Conservation (phyloP, 768 basidiomycete species). For the Auriscalpium orientale region DNA sequence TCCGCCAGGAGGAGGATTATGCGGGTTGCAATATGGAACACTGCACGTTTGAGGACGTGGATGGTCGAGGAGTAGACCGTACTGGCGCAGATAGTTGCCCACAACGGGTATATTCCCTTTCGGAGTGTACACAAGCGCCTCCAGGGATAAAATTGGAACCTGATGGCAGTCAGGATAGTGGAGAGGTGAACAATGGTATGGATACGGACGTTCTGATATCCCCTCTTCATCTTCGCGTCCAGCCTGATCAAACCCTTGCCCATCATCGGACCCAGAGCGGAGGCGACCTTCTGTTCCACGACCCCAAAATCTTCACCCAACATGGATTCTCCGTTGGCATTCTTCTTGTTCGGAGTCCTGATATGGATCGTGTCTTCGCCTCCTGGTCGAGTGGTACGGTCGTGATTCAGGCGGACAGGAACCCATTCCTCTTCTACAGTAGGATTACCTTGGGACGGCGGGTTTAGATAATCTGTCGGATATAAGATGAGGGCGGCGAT, state of each 20-base stretch:
- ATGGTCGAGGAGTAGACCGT: constrained; percentile 69
- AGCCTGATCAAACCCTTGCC: constrained; percentile 77
- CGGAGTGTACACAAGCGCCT: constrained; percentile 87
- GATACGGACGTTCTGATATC: constrained; percentile 49
- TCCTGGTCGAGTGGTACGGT: constrained; percentile 44
- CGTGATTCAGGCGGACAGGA: constrained; percentile 62
- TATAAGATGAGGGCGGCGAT: constrained; percentile 83
- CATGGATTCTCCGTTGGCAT: constrained; percentile 43
- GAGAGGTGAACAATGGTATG: constrained; percentile 12
- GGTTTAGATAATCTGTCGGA: constrained; percentile 60
- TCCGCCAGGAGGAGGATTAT: constrained; percentile 72
- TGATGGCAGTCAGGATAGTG: constrained; percentile 25
- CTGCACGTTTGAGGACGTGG: constrained; percentile 52
- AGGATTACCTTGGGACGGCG: constrained; percentile 18
- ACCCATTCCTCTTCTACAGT: constrained; percentile 53
- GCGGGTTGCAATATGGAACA: constrained; percentile 82
- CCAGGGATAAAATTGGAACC: constrained; percentile 78
- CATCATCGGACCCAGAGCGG: constrained; percentile 73
- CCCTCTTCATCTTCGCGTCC: constrained; percentile 69
- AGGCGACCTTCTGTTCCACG: constrained; percentile 80
- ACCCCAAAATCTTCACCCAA: constrained; percentile 71
- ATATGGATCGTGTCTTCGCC: constrained; percentile 72
- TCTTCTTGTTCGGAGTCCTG: constrained; percentile 48
- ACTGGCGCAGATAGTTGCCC: constrained; percentile 63
- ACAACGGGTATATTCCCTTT: constrained; percentile 88